Conservation (phyloP, 176 grass and related monocot genomes). For the Oryza brachyantha region DNA sequence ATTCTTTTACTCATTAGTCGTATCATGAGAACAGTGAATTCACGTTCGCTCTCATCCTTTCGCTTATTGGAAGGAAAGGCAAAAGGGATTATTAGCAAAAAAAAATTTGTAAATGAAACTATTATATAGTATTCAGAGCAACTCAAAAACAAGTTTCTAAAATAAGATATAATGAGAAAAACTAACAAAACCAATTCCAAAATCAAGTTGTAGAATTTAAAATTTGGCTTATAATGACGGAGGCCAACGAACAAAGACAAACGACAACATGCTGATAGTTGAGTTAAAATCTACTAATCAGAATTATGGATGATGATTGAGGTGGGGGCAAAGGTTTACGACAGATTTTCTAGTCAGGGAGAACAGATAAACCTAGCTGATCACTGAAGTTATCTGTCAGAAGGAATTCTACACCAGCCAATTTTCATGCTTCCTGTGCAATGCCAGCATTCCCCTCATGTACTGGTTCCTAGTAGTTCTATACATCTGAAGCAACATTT, state of each 20-base stretch:
- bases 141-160: no score
- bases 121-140: no score
- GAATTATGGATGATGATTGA: not conserved
- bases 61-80: no score
- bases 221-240: no score
- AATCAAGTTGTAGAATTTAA: no score
- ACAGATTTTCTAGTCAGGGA: not conserved
- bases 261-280: not conserved
- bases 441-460: constrained; percentile 63
- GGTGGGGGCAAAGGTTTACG: not conserved
- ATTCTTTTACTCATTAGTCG: not conserved
- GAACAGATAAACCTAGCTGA: not conserved
- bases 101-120: no score
- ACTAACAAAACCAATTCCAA: no score
- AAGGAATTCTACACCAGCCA: not conserved
- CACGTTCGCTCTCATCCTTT: no score
- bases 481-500: constrained; percentile 50
- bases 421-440: constrained; percentile 38
- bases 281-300: not conserved
- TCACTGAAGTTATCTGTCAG: not conserved
- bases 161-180: no score
- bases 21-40: not conserved
- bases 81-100: no score
- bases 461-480: constrained; percentile 56
- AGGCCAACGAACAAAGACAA: no score